Conservation (phyloP, 306 rosid species). For the Vigna nakashimae region DNA sequence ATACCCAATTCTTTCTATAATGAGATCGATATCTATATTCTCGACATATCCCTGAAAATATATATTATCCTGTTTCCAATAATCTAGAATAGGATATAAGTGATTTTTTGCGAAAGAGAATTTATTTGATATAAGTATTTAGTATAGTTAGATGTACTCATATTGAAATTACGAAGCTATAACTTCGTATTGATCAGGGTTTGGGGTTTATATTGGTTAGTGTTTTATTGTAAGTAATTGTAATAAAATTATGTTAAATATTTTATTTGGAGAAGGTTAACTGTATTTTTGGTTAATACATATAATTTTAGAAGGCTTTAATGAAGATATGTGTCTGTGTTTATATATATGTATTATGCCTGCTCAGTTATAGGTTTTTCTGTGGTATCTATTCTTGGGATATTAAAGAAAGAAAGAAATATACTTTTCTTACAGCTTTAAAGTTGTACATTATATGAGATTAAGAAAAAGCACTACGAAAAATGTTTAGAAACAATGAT, state of each 20-base stretch:
- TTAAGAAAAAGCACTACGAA: background rate
- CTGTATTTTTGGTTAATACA: background rate
- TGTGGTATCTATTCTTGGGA: background rate
- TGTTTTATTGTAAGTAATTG: background rate
- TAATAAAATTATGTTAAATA: background rate
- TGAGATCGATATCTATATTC: too few species aligned
- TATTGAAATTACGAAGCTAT: too few species aligned
- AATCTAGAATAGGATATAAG: too few species aligned
- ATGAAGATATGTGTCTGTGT: background rate
- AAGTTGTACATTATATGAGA: background rate
- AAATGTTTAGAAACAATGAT: background rate
- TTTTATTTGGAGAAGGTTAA: background rate
- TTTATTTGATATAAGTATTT: too few species aligned
- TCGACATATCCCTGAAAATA: too few species aligned
- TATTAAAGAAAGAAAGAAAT: slow-evolving; percentile 1
- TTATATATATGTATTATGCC: background rate
- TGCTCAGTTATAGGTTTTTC: background rate
- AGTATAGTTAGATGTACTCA: too few species aligned
- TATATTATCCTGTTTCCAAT: too few species aligned
- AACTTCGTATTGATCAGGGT: too few species aligned
- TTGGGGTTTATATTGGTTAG: too few species aligned
- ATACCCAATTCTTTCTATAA: too few species aligned
- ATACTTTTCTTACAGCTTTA: background rate
- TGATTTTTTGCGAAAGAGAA: too few species aligned
- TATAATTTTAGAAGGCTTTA: background rate